Evolutionary conservation across 1,284 basidiomycete genomes (phyloP), one percentile per base, ranked within the genome.

Genomic region (Sporisorium graminicola): DNA sequence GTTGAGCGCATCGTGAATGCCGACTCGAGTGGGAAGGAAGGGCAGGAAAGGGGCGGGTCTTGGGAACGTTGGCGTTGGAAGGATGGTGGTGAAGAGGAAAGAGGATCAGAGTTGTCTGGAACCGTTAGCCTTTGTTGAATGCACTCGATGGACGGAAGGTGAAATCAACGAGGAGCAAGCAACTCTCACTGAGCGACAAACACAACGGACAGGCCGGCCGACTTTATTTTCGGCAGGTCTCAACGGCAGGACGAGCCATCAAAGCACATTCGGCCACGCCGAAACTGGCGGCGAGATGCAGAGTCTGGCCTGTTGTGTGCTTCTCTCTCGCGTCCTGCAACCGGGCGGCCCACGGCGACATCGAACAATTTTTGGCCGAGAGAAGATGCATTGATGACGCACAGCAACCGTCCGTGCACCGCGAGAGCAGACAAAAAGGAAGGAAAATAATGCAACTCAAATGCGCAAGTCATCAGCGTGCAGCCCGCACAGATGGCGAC

Each of bases 1-100:
- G 74, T 67, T 16, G 74, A 67, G 44, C 74, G 74, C 74, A 76
- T 71, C 52, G 50, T 76, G 63, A 9, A 27, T 13, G 35, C 5
- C 20, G 43, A 22, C 13, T 7, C 5, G 22, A 42, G 22, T 43
- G 16, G 50, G 44, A 47, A 7, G 18, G 26, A 27, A 40, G 37
- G 1, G 37, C n/a, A 40, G 22, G 14, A 16, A 46, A 18, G 33
- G 33, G 37, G 9, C 44, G 8, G n/a, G 29, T 27, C 22, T 27
- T n/a, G n/a, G 29, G 31, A 8, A 22, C 40, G 40, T 40, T 29
- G 64, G 33, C 46, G 52, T n/a, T n/a, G 37, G 26, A 49, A 12
- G 33, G 47, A 35, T 24, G 63, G 27, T 50, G 52, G 35, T 35
- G 26, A 37, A 49, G 24, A 16, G n/a, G 16, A 52, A n/a, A 40